phyloP scores from a whole-genome alignment of 2,329 filamentous ascomycete genomes.

The Penicillium sp. region DNA sequence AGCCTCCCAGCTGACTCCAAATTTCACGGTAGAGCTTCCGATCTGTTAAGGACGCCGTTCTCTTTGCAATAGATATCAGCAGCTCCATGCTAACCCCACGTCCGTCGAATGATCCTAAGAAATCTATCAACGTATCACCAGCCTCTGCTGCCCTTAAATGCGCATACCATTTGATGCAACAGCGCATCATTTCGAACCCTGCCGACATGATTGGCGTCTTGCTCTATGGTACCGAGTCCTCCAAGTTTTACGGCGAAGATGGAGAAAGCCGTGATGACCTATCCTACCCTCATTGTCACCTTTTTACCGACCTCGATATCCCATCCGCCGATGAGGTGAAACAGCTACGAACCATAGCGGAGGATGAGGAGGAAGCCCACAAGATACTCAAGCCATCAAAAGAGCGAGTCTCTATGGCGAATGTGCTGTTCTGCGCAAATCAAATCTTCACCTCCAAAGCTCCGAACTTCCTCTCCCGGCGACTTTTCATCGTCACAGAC shows the following conservation, averaged over 20 bases:
- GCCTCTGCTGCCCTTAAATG: constrained; percentile 87
- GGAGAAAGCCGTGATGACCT: constrained; percentile 60
- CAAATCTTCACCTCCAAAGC: constrained; percentile 95
- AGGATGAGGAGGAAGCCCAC: constrained; percentile 74
- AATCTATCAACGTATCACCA: constrained; percentile 76
- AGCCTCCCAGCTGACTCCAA: neutral
- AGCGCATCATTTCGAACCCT: constrained; percentile 95
- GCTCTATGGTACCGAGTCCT: constrained; percentile 85
- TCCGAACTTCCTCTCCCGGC: constrained; percentile 87
- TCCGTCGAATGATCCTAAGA: constrained; percentile 69
- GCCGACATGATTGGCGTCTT: constrained; percentile 97
- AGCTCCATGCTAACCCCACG: constrained; percentile 79
- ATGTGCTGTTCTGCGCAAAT: constrained; percentile 91
- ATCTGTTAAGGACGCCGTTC: constrained; percentile 92
- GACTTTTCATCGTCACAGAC: constrained; percentile 95
- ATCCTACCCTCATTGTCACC: constrained; percentile 87
- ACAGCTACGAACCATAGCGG: constrained; percentile 72
- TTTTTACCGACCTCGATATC: constrained; percentile 84
- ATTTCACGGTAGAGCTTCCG: constrained; percentile 72
- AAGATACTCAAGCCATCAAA: constrained; percentile 71
- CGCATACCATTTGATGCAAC: constrained; percentile 93
- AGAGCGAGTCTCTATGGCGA: constrained; percentile 78
- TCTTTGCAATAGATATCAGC: constrained; percentile 93
- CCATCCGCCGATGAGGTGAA: constrained; percentile 88
- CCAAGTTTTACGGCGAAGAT: constrained; percentile 74